Conservation (phyloP, 1,284 basidiomycete genomes). For the Naganishia cerealis region DNA sequence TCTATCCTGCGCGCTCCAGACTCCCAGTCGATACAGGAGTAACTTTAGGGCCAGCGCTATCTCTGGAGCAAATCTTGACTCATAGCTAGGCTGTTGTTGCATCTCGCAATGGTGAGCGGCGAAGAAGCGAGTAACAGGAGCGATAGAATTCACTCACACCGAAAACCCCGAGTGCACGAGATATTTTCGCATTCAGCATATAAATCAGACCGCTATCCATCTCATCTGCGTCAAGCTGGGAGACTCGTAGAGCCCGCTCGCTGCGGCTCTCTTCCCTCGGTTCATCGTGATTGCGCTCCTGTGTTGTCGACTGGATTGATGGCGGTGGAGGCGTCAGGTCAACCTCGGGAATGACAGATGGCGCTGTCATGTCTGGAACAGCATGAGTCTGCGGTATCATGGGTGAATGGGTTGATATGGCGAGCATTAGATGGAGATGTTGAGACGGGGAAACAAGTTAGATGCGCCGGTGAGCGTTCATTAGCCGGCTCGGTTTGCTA, state of each 20-base stretch:
- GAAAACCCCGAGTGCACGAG: slow-evolving; percentile 68
- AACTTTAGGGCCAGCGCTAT: slow-evolving; percentile 73
- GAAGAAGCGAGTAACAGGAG: slow-evolving; percentile 20
- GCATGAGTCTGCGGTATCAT: background rate
- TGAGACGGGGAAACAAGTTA: background rate
- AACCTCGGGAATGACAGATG: background rate
- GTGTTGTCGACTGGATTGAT: background rate
- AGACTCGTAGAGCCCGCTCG: slow-evolving; percentile 69
- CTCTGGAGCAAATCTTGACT: slow-evolving; percentile 61
- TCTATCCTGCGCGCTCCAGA: slow-evolving; percentile 67
- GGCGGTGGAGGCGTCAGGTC: background rate
- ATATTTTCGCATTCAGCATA: slow-evolving; percentile 79
- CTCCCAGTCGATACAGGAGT: slow-evolving; percentile 76
- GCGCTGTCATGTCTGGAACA: background rate
- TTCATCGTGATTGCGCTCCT: background rate
- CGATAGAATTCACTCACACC: slow-evolving; percentile 59
- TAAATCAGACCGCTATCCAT: slow-evolving; percentile 86
- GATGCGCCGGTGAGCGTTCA: no score
- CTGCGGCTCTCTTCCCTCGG: slow-evolving; percentile 10
- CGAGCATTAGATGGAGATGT: background rate
- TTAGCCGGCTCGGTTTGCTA: no score
- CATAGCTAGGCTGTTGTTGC: slow-evolving; percentile 27
- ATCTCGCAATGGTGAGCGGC: background rate
- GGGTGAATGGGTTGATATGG: background rate
- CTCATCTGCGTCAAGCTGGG: slow-evolving; percentile 87